Conservation (phyloP, 345 rosid genomes). For the thale cress (Arabidopsis thaliana) region DNA sequence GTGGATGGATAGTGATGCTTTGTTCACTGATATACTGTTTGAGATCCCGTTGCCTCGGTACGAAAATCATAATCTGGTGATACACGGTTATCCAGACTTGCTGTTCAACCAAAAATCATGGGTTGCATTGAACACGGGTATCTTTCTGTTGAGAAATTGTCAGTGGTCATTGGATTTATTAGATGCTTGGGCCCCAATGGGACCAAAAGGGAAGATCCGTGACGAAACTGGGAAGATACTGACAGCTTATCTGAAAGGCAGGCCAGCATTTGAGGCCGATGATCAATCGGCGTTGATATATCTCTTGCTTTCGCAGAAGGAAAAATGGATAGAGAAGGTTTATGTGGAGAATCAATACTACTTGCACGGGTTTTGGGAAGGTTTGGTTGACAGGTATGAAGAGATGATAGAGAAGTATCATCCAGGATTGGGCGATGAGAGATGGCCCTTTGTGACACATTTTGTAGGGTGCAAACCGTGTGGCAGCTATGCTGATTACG, state of each 20-base stretch:
- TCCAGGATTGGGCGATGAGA: conserved; percentile 93
- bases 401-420: conserved; percentile 95
- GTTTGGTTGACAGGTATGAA: conserved; percentile 87
- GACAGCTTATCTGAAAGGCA: conserved; percentile 83
- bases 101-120: conserved; percentile 81
- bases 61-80: conserved; percentile 68
- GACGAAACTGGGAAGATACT: conserved; percentile 88
- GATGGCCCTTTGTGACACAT: conserved; percentile 99
- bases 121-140: conserved; percentile 93
- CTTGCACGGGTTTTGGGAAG: conserved; percentile 92
- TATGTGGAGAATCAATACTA: conserved; percentile 88
- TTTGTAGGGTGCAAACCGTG: conserved; percentile 98
- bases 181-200: conserved; percentile 96
- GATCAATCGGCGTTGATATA: conserved; percentile 95
- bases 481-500: conserved; percentile 89
- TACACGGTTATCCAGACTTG: conserved; percentile 93
- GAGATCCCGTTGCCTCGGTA: conserved; percentile 74
- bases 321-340: conserved; percentile 84
- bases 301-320: conserved; percentile 77
- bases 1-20: conserved; percentile 99
- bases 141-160: conserved; percentile 86
- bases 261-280: conserved; percentile 91
- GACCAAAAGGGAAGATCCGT: conserved; percentile 79
- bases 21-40: conserved; percentile 93
- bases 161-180: conserved; percentile 97